phyloP scores from a whole-genome alignment of 352 stramenopile genomes.

The Pythium aphanidermatum region DNA sequence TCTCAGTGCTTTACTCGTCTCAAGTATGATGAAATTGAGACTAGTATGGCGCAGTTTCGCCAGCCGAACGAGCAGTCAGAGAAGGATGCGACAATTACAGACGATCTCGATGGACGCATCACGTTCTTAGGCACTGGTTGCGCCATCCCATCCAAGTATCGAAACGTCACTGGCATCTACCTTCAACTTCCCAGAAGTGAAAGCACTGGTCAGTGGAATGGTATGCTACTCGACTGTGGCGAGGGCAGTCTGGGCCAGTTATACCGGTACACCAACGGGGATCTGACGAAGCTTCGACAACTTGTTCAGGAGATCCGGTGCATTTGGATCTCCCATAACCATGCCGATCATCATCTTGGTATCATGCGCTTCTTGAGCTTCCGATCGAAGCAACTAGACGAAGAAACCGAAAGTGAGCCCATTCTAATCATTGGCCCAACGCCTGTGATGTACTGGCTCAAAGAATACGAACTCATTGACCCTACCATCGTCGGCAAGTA shows the following conservation, averaged over 20 bases:
- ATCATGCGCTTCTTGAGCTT: slow-evolving; percentile 87
- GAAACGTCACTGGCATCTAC: slow-evolving; percentile 96
- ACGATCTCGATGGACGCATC: slow-evolving; percentile 37
- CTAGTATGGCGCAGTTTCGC: slow-evolving; percentile 23
- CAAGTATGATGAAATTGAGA: slow-evolving; percentile 38
- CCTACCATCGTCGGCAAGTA: slow-evolving; percentile 75
- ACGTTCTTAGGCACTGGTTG: slow-evolving; percentile 96
- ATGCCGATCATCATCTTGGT: slow-evolving; percentile 97
- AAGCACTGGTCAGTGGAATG: slow-evolving; percentile 23
- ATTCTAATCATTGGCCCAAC: slow-evolving; percentile 92
- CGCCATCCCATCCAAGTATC: slow-evolving; percentile 97
- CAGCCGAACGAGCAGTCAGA: neutral
- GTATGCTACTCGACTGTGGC: slow-evolving; percentile 94
- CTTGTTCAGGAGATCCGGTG: slow-evolving; percentile 80
- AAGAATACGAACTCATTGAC: slow-evolving; percentile 87
- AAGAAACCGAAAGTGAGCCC: slow-evolving; percentile 30
- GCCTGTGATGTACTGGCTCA: slow-evolving; percentile 85
- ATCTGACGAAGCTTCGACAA: slow-evolving; percentile 29
- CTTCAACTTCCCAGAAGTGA: slow-evolving; percentile 41
- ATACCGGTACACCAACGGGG: slow-evolving; percentile 44
- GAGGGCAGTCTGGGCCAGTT: slow-evolving; percentile 96
- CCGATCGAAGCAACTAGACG: slow-evolving; percentile 23
- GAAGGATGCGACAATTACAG: slow-evolving; percentile 1
- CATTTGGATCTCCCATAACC: slow-evolving; percentile 97
- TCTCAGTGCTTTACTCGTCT: slow-evolving; percentile 44